phyloP scores from a whole-genome alignment of 495 filamentous ascomycete genomes.

The Penicillium egyptiacum region DNA sequence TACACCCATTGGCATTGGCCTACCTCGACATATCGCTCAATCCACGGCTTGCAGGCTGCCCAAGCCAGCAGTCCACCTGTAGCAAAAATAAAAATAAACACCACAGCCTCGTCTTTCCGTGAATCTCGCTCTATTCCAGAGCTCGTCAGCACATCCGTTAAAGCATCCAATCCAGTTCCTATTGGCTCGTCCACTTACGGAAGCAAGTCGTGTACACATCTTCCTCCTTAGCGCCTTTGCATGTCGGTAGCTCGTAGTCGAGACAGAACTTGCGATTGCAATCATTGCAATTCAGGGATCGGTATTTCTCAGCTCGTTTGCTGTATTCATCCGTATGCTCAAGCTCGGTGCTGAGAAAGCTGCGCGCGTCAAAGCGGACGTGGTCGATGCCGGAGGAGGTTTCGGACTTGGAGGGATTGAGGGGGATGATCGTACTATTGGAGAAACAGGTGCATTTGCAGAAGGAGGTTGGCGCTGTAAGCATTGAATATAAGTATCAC shows the following conservation, averaged over 20 bases:
- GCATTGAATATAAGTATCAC: slow-evolving; percentile 13
- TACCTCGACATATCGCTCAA: slow-evolving; percentile 58
- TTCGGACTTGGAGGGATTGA: slow-evolving; percentile 33
- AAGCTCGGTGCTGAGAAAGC: slow-evolving; percentile 12
- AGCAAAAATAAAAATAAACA: slow-evolving; percentile 86
- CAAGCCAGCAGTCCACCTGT: slow-evolving; percentile 80
- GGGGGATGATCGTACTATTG: slow-evolving; percentile 84
- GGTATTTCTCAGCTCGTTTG: slow-evolving; percentile 35
- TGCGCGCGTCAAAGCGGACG: slow-evolving; percentile 26
- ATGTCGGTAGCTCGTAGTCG: slow-evolving; percentile 78
- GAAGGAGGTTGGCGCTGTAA: slow-evolving; percentile 69
- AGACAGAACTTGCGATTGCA: slow-evolving; percentile 93
- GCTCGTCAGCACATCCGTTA: slow-evolving; percentile 12
- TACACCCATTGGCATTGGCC: slow-evolving; percentile 11
- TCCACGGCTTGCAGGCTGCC: slow-evolving; percentile 70
- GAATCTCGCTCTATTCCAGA: slow-evolving; percentile 71
- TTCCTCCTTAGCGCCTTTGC: slow-evolving; percentile 78
- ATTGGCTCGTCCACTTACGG: slow-evolving; percentile 49
- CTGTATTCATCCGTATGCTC: slow-evolving; percentile 4
- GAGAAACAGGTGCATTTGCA: slow-evolving; percentile 97
- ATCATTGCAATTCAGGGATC: slow-evolving; percentile 65
- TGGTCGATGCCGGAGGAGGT: slow-evolving; percentile 21
- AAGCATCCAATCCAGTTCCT: background rate
- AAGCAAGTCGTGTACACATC: slow-evolving; percentile 91
- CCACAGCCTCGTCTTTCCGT: slow-evolving; percentile 83